phyloP scores from a whole-genome alignment of 805 yeast species.

The Ogataea haglerorum region DNA sequence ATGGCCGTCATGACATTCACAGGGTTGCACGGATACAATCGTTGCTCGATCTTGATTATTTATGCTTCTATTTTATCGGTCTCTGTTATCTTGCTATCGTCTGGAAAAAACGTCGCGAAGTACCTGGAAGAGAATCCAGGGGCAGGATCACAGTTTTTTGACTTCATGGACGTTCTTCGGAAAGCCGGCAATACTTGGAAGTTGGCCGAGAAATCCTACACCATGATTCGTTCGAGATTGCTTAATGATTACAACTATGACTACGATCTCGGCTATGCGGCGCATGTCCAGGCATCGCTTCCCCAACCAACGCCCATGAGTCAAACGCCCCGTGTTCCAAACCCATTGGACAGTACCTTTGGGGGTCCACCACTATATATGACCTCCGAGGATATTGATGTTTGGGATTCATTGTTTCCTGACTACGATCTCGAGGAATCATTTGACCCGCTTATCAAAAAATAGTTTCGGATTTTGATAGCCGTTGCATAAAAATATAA shows the following conservation, averaged over 20 bases:
- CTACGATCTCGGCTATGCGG: conserved; percentile 10
- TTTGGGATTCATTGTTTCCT: conserved; percentile 50
- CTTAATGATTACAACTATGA: conserved; percentile 16
- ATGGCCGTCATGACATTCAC: conserved; percentile 38
- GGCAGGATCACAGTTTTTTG: conserved; percentile 30
- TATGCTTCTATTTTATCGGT: conserved; percentile 41
- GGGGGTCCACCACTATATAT: conserved; percentile 53
- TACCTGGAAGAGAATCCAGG: conserved; percentile 33
- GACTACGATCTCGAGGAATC: conserved; percentile 21
- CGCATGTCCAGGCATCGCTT: not conserved
- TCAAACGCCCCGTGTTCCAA: too few species aligned
- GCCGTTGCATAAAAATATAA: not conserved
- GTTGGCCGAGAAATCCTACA: conserved; percentile 43
- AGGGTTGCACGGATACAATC: conserved; percentile 37
- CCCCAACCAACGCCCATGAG: not conserved
- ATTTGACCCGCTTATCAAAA: too few species aligned
- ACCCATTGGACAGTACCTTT: conserved; percentile 34
- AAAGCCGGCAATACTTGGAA: conserved; percentile 47
- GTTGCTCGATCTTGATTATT: conserved; percentile 45
- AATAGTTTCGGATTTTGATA: not conserved
- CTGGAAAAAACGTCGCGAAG: conserved; percentile 16
- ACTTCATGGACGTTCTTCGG: conserved; percentile 39
- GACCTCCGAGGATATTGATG: conserved; percentile 46
- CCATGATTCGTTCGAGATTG: conserved; percentile 37
- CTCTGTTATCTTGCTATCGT: conserved; percentile 11